Evolutionary conservation across 1,284 basidiomycete genomes (phyloP).

Genomic region (Ceratobasidium sp.): DNA sequence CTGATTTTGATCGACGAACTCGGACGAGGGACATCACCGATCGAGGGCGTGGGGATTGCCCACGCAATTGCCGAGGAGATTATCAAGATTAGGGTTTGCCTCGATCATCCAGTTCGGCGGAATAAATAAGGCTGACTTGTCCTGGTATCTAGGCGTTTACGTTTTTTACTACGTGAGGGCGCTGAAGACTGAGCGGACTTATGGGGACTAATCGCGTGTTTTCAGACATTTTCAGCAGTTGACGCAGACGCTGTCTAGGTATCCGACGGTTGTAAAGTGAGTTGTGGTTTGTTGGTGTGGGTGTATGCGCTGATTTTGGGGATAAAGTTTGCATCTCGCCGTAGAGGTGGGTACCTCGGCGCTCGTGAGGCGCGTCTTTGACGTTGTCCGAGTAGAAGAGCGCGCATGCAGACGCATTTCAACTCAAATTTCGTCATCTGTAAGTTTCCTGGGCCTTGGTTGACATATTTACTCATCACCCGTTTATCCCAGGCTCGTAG

Average conservation of each 20-base stretch:
- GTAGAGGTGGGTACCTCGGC: conserved; percentile 67
- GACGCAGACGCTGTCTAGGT: conserved; percentile 72
- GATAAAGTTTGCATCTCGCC: conserved; percentile 79
- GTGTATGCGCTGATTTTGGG: conserved; percentile 36
- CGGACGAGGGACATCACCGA: conserved; percentile 85
- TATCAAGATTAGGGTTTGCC: conserved; percentile 72
- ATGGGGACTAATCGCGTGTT: neutral
- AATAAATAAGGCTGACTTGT: neutral
- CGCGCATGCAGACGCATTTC: conserved; percentile 32
- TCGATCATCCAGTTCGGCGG: neutral
- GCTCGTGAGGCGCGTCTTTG: neutral
- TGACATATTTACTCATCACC: neutral
- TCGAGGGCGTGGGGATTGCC: conserved; percentile 88
- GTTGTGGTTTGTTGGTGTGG: conserved; percentile 50
- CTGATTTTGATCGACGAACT: conserved; percentile 92
- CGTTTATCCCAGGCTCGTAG: conserved; percentile 64
- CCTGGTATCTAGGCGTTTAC: conserved; percentile 73
- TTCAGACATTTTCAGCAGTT: conserved; percentile 78
- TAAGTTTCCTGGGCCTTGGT: neutral
- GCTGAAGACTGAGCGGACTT: neutral
- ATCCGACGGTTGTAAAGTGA: conserved; percentile 79
- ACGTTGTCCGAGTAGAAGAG: conserved; percentile 46
- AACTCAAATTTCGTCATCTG: conserved; percentile 47
- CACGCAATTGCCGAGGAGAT: conserved; percentile 93
- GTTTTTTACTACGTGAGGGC: conserved; percentile 86